Conservation (phyloP, 331 rosid genomes). For the Malus hybrid region DNA sequence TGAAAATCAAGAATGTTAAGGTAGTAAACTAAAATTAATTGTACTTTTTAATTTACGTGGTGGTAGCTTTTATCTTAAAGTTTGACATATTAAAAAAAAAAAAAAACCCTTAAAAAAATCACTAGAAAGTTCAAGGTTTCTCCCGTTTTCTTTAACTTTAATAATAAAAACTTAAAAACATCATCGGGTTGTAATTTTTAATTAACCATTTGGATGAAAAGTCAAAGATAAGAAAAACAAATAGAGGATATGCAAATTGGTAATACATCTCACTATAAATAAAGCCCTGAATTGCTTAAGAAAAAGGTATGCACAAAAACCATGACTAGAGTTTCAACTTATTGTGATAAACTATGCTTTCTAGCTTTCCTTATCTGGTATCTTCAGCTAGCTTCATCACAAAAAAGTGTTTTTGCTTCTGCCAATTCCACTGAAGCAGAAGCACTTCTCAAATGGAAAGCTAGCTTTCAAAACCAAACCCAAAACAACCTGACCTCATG, state of each 20-base stretch:
- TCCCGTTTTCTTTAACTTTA: no score
- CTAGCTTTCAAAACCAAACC: slow-evolving; percentile 4
- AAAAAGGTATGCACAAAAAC: not conserved
- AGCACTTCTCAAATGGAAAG: slow-evolving; percentile 27
- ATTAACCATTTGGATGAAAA: no score
- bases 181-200: no score
- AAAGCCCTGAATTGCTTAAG: not conserved
- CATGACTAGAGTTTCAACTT: not conserved
- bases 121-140: no score
- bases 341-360: not conserved
- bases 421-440: not conserved
- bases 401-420: not conserved
- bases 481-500: slow-evolving; percentile 3
- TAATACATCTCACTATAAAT: not conserved
- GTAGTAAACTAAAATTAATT: no score
- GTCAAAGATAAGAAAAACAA: not conserved
- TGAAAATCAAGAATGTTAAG: no score
- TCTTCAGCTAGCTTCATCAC: not conserved
- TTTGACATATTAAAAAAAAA: no score
- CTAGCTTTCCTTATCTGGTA: not conserved
- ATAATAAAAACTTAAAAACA: no score
- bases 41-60: no score
- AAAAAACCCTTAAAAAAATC: no score
- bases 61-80: no score
- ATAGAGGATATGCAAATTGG: not conserved